Evolutionary conservation across 2,329 filamentous ascomycete species (phyloP).

Genomic region (Aspergillus ochraceus): DNA sequence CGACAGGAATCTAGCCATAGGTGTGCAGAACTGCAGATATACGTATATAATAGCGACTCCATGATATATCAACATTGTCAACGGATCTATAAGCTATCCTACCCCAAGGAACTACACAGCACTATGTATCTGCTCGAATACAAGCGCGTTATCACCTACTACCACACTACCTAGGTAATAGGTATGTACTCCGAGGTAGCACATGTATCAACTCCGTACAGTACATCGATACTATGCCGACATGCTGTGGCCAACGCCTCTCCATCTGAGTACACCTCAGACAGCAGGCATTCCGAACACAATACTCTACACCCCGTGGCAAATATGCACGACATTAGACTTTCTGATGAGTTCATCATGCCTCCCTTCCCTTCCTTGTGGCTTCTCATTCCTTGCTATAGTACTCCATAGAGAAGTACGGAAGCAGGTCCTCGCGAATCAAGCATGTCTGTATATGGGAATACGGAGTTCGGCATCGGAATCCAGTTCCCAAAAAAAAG

Average conservation of each 20-base stretch:
- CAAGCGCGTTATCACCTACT: not conserved
- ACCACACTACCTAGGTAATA: not conserved
- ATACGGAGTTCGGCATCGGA: not conserved
- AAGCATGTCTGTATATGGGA: too few species aligned
- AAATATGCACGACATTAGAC: conserved; percentile 5
- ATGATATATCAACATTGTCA: not conserved
- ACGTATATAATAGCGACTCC: too few species aligned
- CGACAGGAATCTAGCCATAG: too few species aligned
- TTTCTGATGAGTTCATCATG: conserved; percentile 10
- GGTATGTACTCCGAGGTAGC: not conserved
- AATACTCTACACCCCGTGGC: not conserved
- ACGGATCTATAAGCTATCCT: not conserved
- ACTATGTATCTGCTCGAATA: not conserved
- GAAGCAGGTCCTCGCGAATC: not conserved
- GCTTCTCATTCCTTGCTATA: too few species aligned
- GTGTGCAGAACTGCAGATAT: too few species aligned
- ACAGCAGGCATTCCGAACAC: not conserved
- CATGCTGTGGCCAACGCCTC: not conserved
- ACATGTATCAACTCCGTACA: not conserved
- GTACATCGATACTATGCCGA: not conserved
- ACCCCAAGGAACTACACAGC: too few species aligned
- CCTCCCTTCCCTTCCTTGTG: not conserved
- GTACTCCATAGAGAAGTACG: too few species aligned
- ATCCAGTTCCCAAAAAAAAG: too few species aligned
- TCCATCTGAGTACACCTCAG: too few species aligned